Conservation (phyloP, 768 basidiomycete genomes). For the Lactarius quietus region DNA sequence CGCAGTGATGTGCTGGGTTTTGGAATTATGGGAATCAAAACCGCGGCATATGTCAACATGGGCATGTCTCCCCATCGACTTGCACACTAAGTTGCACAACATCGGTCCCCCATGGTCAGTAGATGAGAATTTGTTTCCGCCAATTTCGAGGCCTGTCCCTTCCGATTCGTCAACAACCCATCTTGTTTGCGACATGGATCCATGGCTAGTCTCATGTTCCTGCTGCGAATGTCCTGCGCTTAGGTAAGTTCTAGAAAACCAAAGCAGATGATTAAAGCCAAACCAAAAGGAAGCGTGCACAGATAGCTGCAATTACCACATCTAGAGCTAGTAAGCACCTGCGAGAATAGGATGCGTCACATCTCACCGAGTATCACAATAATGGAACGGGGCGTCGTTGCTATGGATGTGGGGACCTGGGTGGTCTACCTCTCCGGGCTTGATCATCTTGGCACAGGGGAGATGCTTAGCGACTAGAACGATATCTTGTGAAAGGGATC, state of each 20-base stretch:
- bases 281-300: conserved; percentile 54
- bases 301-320: conserved; percentile 55
- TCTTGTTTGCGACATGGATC: conserved; percentile 53
- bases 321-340: conserved; percentile 29
- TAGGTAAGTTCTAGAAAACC: background rate
- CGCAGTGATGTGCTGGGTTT: conserved; percentile 43
- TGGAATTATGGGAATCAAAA: conserved; percentile 40
- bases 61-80: conserved; percentile 50
- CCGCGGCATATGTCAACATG: conserved; percentile 56
- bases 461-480: conserved; percentile 45
- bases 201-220: conserved; percentile 59
- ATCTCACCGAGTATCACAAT: conserved; percentile 46
- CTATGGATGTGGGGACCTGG: conserved; percentile 48
- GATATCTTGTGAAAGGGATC: background rate
- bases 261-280: background rate
- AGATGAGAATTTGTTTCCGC: conserved; percentile 50
- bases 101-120: conserved; percentile 56
- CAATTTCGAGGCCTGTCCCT: conserved; percentile 46
- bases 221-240: conserved; percentile 50
- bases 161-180: conserved; percentile 56
- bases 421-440: conserved; percentile 41
- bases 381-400: conserved; percentile 47
- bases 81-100: conserved; percentile 56
- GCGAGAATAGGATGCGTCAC: conserved; percentile 26
- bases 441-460: conserved; percentile 46